These are phyloP conservation scores for Metschnikowia santaceciliae DNA, from an alignment of 805 yeast genomes.

Conservation along the genomic window DNA sequence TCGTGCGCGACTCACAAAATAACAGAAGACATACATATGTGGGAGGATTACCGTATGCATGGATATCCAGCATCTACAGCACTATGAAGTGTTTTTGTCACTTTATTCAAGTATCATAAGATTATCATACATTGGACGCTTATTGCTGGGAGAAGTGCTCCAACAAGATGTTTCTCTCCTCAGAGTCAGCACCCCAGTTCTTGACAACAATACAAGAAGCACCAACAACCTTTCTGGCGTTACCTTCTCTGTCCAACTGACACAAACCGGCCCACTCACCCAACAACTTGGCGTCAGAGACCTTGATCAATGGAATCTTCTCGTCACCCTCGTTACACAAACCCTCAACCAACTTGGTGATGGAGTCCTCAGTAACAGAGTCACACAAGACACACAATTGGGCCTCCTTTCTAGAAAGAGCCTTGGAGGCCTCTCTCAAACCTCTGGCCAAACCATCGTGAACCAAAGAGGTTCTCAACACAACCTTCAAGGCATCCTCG, in stretches of 20 bases:
- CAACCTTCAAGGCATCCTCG: conserved; percentile 98
- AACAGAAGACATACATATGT: too few relatives aligned
- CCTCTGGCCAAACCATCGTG: conserved; percentile 99
- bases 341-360: conserved; percentile 97
- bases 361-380: conserved; percentile 96
- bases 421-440: conserved; percentile 99
- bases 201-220: conserved; percentile 99
- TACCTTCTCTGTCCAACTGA: conserved; percentile 99
- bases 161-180: conserved; percentile 92
- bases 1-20: too few relatives aligned
- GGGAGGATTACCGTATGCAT: too few relatives aligned
- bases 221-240: conserved; percentile 99
- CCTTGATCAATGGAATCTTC: conserved; percentile 97
- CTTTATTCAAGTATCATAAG: background rate
- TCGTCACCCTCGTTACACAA: conserved; percentile 96
- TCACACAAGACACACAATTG: conserved; percentile 96
- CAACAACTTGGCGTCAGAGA: conserved; percentile 97
- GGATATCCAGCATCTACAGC: background rate
- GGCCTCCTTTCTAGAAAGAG: conserved; percentile 95
- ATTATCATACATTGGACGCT: conserved; percentile 12
- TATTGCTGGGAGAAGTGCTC: conserved; percentile 93
- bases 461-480: conserved; percentile 94
- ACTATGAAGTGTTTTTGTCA: background rate
- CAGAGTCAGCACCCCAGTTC: conserved; percentile 99
- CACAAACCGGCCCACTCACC: conserved; percentile 99